A percentile compares a stretch with the other conserved stretches of the same genome.
phyloP scores from a whole-genome alignment of 257 asterid species.

The Solanum arcanum region DNA sequence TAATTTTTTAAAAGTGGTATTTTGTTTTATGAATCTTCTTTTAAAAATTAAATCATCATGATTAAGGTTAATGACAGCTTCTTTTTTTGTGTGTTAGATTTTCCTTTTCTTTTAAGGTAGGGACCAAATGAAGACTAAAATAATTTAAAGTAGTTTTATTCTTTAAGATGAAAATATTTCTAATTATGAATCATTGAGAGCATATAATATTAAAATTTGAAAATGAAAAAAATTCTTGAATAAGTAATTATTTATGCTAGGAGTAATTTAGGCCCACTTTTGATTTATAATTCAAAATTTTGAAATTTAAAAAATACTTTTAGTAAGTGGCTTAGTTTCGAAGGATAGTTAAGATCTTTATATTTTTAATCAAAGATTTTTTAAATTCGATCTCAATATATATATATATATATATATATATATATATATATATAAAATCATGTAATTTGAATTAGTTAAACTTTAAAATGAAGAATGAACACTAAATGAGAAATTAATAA shows the following conservation, averaged over 20 bases:
- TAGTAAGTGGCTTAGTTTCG: not conserved
- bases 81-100: not conserved
- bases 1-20: not conserved
- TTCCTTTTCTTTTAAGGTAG: constrained; percentile 32
- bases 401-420: too few relatives aligned
- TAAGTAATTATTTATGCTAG: constrained; percentile 12
- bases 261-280: constrained; percentile 11
- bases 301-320: not conserved
- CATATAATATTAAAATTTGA: constrained; percentile 14
- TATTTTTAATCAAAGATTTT: too few relatives aligned
- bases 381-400: too few relatives aligned
- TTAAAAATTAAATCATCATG: not conserved
- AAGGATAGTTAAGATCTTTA: not conserved
- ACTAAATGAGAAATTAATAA: not conserved
- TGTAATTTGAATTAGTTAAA: not conserved
- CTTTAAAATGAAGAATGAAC: not conserved
- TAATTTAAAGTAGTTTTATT: constrained; percentile 3
- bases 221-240: not conserved
- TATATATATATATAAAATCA: too few relatives aligned
- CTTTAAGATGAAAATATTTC: not conserved
- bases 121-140: not conserved
- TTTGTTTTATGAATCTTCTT: not conserved
- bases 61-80: not conserved
- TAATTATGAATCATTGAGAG: not conserved
- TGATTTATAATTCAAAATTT: not conserved